A percentile compares a stretch with the other conserved stretches of the same genome.
phyloP scores from a whole-genome alignment of 2,329 filamentous ascomycete species.

The Claviceps digitariae region DNA sequence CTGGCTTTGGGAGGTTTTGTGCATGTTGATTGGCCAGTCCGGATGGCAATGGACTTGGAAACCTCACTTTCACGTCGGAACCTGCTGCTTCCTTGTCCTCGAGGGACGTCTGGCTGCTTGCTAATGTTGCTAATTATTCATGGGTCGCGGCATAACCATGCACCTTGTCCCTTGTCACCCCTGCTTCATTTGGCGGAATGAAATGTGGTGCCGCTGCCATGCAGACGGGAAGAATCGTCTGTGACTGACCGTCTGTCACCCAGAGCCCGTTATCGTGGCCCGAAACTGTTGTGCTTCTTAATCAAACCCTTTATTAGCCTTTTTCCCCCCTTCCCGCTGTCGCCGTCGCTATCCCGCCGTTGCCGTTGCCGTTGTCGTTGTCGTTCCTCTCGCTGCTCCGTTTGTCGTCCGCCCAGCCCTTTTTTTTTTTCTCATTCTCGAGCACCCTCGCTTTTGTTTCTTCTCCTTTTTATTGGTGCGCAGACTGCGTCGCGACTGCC shows the following conservation, averaged over 20 bases:
- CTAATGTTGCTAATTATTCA: background rate
- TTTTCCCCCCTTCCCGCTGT: background rate
- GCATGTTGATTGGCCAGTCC: background rate
- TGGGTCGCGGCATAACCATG: background rate
- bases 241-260: background rate
- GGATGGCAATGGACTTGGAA: background rate
- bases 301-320: background rate
- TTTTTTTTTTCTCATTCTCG: background rate
- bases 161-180: background rate
- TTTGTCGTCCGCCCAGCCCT: background rate
- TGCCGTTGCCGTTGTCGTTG: background rate
- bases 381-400: background rate
- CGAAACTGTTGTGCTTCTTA: background rate
- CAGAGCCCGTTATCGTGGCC: background rate
- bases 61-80: background rate
- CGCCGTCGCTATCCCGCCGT: background rate
- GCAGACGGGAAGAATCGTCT: background rate
- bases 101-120: too few species aligned
- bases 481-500: slow-evolving; percentile 7
- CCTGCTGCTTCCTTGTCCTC: background rate
- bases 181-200: slow-evolving; percentile 2
- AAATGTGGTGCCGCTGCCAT: background rate
- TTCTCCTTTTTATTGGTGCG: background rate
- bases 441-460: background rate
- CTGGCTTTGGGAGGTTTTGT: background rate